These are phyloP conservation scores for Pseudogymnoascus sp. DNA, from an alignment of 2,329 filamentous ascomycete species.

Conservation along the genomic window DNA sequence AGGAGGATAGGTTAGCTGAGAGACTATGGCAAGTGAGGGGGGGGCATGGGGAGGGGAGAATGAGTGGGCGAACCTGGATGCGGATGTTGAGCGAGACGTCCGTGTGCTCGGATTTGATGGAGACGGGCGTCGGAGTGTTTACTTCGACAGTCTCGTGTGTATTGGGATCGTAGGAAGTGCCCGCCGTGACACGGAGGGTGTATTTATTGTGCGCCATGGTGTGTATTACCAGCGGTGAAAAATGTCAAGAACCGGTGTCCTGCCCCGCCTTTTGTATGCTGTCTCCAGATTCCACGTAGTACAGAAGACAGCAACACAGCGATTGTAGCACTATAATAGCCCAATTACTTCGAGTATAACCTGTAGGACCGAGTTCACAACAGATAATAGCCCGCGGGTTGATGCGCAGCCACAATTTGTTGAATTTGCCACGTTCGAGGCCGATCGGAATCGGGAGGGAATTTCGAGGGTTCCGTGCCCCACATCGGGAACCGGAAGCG, in stretches of 20 bases:
- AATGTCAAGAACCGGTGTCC: not conserved
- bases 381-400: not conserved
- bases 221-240: conserved; percentile 5
- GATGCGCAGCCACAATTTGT: not conserved
- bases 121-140: conserved; percentile 58
- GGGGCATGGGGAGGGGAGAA: conserved; percentile 17
- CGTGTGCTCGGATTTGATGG: conserved; percentile 56
- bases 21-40: not conserved
- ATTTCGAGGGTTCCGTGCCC: conserved; percentile 1
- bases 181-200: conserved; percentile 73
- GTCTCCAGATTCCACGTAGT: not conserved
- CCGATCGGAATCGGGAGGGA: not conserved
- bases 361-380: not conserved
- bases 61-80: conserved; percentile 53
- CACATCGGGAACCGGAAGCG: conserved; percentile 3
- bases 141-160: conserved; percentile 69
- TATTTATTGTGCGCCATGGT: conserved; percentile 60
- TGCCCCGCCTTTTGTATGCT: not conserved
- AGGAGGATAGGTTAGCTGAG: conserved; percentile 8
- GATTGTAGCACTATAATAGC: not conserved
- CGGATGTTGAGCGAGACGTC: conserved; percentile 66
- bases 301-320: not conserved
- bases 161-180: conserved; percentile 64
- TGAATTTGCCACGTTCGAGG: not conserved
- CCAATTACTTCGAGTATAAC: conserved; percentile 4